These are phyloP conservation scores for Geotrichum siamense DNA, from an alignment of 1,139 yeast genomes.

Conservation along the genomic window DNA sequence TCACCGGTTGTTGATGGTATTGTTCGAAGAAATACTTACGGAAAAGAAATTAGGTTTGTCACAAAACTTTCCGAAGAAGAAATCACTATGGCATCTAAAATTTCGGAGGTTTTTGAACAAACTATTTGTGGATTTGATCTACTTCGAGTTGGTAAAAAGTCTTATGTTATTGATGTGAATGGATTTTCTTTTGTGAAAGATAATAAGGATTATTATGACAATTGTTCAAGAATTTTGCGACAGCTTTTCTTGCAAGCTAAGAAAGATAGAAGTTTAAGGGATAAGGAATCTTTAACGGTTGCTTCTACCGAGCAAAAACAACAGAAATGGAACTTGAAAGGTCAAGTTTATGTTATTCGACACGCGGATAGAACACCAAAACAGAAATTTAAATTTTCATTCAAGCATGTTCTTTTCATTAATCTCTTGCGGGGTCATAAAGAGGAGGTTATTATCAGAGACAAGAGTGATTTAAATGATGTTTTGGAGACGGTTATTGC, in stretches of 20 bases:
- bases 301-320: constrained; percentile 58
- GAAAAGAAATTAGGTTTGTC: constrained; percentile 88
- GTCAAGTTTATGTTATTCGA: constrained; percentile 82
- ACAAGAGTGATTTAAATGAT: constrained; percentile 74
- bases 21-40: constrained; percentile 94
- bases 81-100: constrained; percentile 67
- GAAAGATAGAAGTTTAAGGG: constrained; percentile 41
- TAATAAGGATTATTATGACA: constrained; percentile 76
- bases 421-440: constrained; percentile 87
- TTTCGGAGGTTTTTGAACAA: constrained; percentile 73
- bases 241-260: constrained; percentile 60
- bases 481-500: constrained; percentile 78
- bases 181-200: constrained; percentile 98
- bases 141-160: constrained; percentile 77
- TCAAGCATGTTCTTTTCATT: constrained; percentile 78
- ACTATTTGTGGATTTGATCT: constrained; percentile 98
- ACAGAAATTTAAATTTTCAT: constrained; percentile 93
- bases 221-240: constrained; percentile 71
- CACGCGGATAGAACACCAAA: constrained; percentile 99
- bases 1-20: constrained; percentile 99
- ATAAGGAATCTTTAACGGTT: constrained; percentile 20
- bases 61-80: constrained; percentile 75
- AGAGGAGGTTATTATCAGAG: constrained; percentile 92
- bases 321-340: constrained; percentile 96
- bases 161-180: constrained; percentile 94